A percentile compares a stretch with the other conserved stretches of the same genome.
Conservation (phyloP, 257 asterid genomes). For the Ligustrum vulgare region DNA sequence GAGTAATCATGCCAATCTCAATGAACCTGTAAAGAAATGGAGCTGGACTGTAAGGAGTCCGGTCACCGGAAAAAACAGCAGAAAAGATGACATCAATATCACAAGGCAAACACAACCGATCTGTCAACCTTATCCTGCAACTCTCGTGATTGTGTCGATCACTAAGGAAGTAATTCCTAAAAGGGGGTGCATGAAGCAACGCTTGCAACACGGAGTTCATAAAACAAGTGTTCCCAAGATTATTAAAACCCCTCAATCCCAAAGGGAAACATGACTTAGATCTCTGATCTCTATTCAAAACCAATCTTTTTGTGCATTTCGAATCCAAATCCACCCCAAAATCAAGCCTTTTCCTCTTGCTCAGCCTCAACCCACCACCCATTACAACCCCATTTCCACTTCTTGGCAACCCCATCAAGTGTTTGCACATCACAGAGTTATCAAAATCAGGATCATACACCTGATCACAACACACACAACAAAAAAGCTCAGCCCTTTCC, state of each 20-base stretch:
- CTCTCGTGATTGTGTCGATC: constrained; percentile 52
- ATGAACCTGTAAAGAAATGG: constrained; percentile 75
- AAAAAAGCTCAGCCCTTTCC: constrained; percentile 68
- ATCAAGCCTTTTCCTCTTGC: constrained; percentile 75
- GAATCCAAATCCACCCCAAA: constrained; percentile 55
- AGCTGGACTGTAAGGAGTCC: constrained; percentile 66
- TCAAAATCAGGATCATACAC: constrained; percentile 73
- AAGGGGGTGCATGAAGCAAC: constrained; percentile 70
- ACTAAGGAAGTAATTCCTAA: constrained; percentile 65
- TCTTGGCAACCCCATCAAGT: constrained; percentile 39
- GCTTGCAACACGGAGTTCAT: constrained; percentile 84
- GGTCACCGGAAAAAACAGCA: constrained; percentile 62
- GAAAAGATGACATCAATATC: constrained; percentile 64
- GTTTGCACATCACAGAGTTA: constrained; percentile 38
- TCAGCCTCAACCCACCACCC: constrained; percentile 41
- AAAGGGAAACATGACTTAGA: constrained; percentile 61
- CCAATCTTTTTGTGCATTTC: constrained; percentile 42
- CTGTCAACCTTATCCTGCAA: constrained; percentile 42
- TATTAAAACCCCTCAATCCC: constrained; percentile 78
- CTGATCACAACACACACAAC: constrained; percentile 63
- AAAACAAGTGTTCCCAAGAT: constrained; percentile 73
- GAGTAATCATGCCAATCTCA: neutral
- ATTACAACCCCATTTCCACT: constrained; percentile 35
- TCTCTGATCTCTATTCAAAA: constrained; percentile 46
- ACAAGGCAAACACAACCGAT: constrained; percentile 63